Base-by-base conservation (phyloP, 192 early-diverging fungal species). In the Obelidium mucronatum region DNA sequence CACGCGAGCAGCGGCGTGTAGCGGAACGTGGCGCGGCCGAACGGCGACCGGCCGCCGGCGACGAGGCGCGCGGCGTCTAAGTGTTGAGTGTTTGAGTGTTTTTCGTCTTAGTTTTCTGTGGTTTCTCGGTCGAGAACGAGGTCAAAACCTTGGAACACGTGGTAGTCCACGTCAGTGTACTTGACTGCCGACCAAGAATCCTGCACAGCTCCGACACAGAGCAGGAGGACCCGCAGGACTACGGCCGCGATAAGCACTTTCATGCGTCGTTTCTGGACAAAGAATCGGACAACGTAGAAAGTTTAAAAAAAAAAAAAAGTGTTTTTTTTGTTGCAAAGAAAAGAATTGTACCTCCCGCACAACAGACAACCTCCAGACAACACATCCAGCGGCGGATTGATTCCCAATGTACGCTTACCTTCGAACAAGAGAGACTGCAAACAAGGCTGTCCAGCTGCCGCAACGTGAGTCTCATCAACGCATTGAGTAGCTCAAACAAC, bases 151-250 rank as follows among this genome's bases (percentile, higher is more conserved):
- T 93, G 93, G 69, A 98, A 98, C 40, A 99, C 98, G 31, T 87
- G 82, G 83, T 99, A 99, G 83, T 99, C 98, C 67, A 99, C 92
- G 73, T 99, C 98, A 2, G 98, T 99, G 80, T 96, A 99, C 67
- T 97, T 97, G n/a, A 99, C 93, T 28, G 91, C 87, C 63, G 94
- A 88, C 55, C 94, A 82, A 2, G 85, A 84, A 76, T 99, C 97
- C 78, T 98, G 96, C 88, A 90, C 42, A 44, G 22, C 48, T 51
- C 24, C 8, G n/a, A 6, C 6, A 6, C 19, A 30, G 24, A 24
- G 8, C 8, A 58, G 55, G 28, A 30, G n/a, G n/a, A n/a, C n/a
- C 55, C 5, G 55, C 55, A 5, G 5, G 5, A 19, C 5, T 6
- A 24, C 28, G 28, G 24, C 24, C 55, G 55, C 55, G 4, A 58